Evolutionary conservation across 164 flowering plant genomes (phyloP).

Genomic region (Macadamia integrifolia): DNA sequence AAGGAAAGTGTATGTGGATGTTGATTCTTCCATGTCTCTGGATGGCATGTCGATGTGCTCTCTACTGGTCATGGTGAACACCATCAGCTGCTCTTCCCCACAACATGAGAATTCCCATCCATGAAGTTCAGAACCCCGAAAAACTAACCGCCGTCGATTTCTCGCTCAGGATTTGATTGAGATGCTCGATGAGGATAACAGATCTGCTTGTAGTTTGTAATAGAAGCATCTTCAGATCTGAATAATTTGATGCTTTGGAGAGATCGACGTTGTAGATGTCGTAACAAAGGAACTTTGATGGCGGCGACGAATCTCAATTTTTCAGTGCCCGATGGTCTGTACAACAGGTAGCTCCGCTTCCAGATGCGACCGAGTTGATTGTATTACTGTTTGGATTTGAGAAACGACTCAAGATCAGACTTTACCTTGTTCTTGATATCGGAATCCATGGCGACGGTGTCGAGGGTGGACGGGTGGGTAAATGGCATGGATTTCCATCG

Average conservation of each 20-base stretch:
- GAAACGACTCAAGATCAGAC: conserved; percentile 45
- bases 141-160: conserved; percentile 36
- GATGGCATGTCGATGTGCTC: conserved; percentile 47
- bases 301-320: conserved; percentile 78
- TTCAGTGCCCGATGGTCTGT: conserved; percentile 79
- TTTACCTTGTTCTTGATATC: conserved; percentile 48
- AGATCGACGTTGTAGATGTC: conserved; percentile 72
- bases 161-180: conserved; percentile 43
- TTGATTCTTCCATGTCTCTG: conserved; percentile 81
- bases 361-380: conserved; percentile 73
- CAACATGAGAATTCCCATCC: conserved; percentile 77
- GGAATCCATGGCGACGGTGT: conserved; percentile 44
- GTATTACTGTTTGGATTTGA: conserved; percentile 56
- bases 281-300: conserved; percentile 55
- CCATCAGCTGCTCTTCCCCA: conserved; percentile 74
- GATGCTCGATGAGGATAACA: conserved; percentile 62
- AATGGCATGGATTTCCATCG: conserved; percentile 54
- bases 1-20: conserved; percentile 67
- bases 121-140: conserved; percentile 63
- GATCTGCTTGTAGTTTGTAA: conserved; percentile 50
- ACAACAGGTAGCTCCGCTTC: conserved; percentile 72
- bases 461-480: conserved; percentile 55
- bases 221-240: conserved; percentile 55
- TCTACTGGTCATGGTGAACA: conserved; percentile 62
- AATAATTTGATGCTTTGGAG: conserved; percentile 35